These are phyloP conservation scores for baker's yeast (Saccharomyces cerevisiae) DNA, from an alignment of 805 yeast species.

Conservation along the genomic window DNA sequence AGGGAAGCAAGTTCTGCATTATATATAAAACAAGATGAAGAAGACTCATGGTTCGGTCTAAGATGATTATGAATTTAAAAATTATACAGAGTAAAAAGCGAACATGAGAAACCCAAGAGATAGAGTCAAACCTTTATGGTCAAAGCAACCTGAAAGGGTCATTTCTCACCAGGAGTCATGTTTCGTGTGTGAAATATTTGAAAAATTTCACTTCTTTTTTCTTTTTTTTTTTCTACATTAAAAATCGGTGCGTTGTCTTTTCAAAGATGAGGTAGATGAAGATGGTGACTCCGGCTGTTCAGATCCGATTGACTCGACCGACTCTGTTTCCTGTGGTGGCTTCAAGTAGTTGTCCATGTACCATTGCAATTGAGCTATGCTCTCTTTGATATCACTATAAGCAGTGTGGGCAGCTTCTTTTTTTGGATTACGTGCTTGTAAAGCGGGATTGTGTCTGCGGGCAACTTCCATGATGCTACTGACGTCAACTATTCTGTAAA, in stretches of 20 bases:
- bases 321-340: slow-evolving; percentile 12
- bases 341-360: slow-evolving; percentile 58
- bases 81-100: background rate
- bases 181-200: background rate
- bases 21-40: background rate
- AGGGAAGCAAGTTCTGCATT: background rate
- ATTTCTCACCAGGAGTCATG: background rate
- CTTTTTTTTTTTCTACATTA: background rate
- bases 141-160: background rate
- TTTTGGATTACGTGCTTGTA: slow-evolving; percentile 49
- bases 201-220: background rate
- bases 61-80: background rate
- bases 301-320: background rate
- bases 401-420: slow-evolving; percentile 81
- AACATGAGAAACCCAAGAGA: background rate
- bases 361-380: slow-evolving; percentile 77
- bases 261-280: background rate
- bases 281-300: background rate
- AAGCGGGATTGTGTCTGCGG: slow-evolving; percentile 60
- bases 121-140: background rate
- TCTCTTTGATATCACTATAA: slow-evolving; percentile 75
- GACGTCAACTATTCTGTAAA: slow-evolving; percentile 83
- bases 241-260: background rate
- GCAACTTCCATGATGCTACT: slow-evolving; percentile 79
- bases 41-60: background rate